Evolutionary conservation across 352 stramenopile species (phyloP), one percentile per base, ranked within the genome.

Genomic region (Phytophthora syringae): DNA sequence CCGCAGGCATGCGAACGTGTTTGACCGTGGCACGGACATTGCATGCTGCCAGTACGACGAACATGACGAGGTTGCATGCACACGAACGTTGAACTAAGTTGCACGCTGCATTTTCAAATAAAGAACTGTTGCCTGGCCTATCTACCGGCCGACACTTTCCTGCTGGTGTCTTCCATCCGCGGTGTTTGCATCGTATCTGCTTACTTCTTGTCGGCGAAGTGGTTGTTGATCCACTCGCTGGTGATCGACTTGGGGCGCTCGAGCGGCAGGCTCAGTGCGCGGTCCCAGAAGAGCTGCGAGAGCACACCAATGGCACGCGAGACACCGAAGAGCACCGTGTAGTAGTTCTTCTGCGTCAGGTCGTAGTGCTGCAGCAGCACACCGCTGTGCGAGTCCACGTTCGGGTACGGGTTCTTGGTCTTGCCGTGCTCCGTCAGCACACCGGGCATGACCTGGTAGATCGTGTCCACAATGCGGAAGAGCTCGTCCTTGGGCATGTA

Each of bases 261-360:
- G 48, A 99, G 88, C 37, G 98, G 97, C 45, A 99, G 89, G 60
- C 96, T 90, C 47, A 99, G 88, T 16, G 98, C 98, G 64, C 97
- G 94, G 89, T 99, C 97, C 89, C 89, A 97, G 84, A 99, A 99
- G 70, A 99, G 86, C 84, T 99, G 97, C 68, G 93, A 98, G 60
- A 99, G 89, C 70, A 97, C 97, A 82, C 98, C 97, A 42, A 99
- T 98, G 24, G 95, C 97, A 60, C 98, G 92, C 64, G 94, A 99
- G 3, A 99, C 97, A 74, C 97, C 98, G 76, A 99, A 99, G 67
- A 99, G 92, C 40, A 99, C 98, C 34, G 97, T 99, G 95, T 99
- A 99, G 85, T 99, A 99, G 82, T 99, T 97, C 88, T 99, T 98
- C 88, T 99, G 93, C 52, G 95, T 99, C 79, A 99, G 93, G 69